These are phyloP conservation scores for Didymella sp. DNA, from an alignment of 2,329 filamentous ascomycete species.

Conservation along the genomic window DNA sequence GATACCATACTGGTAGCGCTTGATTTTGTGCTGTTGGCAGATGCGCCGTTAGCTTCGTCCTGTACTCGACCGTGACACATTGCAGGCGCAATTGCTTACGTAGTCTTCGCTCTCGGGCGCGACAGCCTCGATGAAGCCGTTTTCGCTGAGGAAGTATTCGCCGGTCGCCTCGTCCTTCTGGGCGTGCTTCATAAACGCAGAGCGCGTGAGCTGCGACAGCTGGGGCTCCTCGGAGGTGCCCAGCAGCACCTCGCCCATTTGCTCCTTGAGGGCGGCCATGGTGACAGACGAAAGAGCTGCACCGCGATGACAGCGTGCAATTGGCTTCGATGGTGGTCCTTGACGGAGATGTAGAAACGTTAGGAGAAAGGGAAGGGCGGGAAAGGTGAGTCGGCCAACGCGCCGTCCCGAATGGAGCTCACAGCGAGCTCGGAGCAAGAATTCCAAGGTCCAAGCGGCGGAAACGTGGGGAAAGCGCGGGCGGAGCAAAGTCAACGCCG, in stretches of 20 bases:
- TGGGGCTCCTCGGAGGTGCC: constrained; percentile 66
- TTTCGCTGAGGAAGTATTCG: constrained; percentile 78
- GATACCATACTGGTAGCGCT: constrained; percentile 91
- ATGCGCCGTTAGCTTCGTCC: constrained; percentile 40
- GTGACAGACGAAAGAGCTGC: constrained; percentile 22
- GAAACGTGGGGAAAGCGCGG: constrained; percentile 43
- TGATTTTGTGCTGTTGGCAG: constrained; percentile 85
- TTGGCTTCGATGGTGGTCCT: constrained; percentile 30
- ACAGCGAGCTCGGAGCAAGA: constrained; percentile 39
- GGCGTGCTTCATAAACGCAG: constrained; percentile 78
- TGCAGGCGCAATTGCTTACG: constrained; percentile 63
- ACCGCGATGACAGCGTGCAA: constrained; percentile 32
- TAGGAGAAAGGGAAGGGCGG: constrained; percentile 21
- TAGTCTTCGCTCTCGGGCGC: constrained; percentile 88
- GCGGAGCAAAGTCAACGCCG: neutral
- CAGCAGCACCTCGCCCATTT: constrained; percentile 66
- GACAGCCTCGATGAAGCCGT: constrained; percentile 91
- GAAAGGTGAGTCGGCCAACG: constrained; percentile 33
- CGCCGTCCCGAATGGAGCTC: constrained; percentile 30
- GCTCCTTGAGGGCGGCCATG: constrained; percentile 72
- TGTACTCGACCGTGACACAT: constrained; percentile 21
- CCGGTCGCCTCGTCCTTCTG: constrained; percentile 75
- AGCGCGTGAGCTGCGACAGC: constrained; percentile 76
- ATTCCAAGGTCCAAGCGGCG: constrained; percentile 30
- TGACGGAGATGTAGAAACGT: constrained; percentile 23